Evolutionary conservation across 2,329 filamentous ascomycete genomes (phyloP), one percentile per base, ranked within the genome.

Genomic region (Colletotrichum incanum): DNA sequence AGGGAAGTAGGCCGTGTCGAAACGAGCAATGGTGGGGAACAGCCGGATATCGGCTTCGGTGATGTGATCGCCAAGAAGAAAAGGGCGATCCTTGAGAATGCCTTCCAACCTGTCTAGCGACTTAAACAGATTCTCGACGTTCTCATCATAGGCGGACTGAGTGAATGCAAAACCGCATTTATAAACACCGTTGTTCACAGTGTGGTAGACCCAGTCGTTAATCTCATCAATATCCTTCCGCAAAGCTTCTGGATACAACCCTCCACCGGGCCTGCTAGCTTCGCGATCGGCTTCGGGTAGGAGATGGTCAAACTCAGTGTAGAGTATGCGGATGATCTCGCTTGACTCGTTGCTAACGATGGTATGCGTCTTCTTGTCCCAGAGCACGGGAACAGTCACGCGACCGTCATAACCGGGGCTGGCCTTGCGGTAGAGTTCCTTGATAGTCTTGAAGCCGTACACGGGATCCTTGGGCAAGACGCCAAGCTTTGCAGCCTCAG

Each of bases 311-410:
- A 95, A 95, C 66, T 90, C 92, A 14, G 87, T 86, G 81, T 94
- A 94, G 73, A 96, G 85, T 92, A 96, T 95, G 74, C 93, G 89
- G 76, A 96, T 94, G 76, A 96, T 96, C 80, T 96, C 94, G 64
- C 90, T 90, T 66, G 91, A 93, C 84, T 96, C 94, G 75, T 97
- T 97, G 86, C 89, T 95, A 56, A 96, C 94, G 75, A 96, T 93
- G 20, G 86, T 89, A 60, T 91, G 88, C 31, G 86, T 85, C 79
- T 92, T 89, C 79, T 90, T 92, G 75, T 94, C 92, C 85, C 90
- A 93, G 12, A 95, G 85, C 0, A 92, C 90, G 0, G 93, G 93
- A 1, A 95, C 93, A 0, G 93, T 95, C 78, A 93, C 93, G 9
- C 93, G 87, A 0, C 92, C 93, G 0, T 83, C 81, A 31, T 94